Conservation (phyloP, 768 basidiomycete species). For the Russula foetens region DNA sequence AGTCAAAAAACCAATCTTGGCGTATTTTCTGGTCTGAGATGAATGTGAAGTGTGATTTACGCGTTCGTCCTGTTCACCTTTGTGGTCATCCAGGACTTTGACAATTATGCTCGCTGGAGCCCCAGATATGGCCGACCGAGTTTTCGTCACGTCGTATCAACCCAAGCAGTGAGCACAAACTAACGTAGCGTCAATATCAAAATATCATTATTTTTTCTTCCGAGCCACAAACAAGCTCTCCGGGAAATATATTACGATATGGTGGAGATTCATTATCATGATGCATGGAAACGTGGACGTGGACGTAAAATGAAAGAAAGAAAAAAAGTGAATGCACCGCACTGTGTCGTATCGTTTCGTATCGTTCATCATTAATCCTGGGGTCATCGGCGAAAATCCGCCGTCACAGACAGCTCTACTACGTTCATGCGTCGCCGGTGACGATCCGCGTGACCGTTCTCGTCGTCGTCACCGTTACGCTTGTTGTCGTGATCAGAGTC, state of each 20-base stretch:
- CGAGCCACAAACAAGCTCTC: neutral
- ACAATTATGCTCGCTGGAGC: too few species aligned
- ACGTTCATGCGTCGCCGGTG: conserved; percentile 10
- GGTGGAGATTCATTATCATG: too few species aligned
- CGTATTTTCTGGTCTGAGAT: too few species aligned
- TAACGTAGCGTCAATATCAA: neutral
- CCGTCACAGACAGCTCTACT: neutral
- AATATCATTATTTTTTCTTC: neutral
- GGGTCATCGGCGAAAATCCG: neutral
- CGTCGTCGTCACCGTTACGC: conserved; percentile 16
- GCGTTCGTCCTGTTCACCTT: too few species aligned
- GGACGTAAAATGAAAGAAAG: neutral
- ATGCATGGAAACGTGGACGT: neutral
- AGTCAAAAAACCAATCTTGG: too few species aligned
- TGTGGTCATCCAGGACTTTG: too few species aligned
- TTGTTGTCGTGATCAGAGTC: conserved; percentile 19
- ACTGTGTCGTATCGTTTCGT: neutral
- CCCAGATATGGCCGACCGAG: too few species aligned
- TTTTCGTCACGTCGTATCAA: too few species aligned
- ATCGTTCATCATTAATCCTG: neutral
- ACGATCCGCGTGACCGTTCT: conserved; percentile 16
- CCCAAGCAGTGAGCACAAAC: neutral
- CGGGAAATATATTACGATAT: neutral
- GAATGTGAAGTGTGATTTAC: too few species aligned
- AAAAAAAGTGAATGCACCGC: neutral